phyloP scores from a whole-genome alignment of 371 early-diverging fungal genomes.

The Funneliformis caledonium region DNA sequence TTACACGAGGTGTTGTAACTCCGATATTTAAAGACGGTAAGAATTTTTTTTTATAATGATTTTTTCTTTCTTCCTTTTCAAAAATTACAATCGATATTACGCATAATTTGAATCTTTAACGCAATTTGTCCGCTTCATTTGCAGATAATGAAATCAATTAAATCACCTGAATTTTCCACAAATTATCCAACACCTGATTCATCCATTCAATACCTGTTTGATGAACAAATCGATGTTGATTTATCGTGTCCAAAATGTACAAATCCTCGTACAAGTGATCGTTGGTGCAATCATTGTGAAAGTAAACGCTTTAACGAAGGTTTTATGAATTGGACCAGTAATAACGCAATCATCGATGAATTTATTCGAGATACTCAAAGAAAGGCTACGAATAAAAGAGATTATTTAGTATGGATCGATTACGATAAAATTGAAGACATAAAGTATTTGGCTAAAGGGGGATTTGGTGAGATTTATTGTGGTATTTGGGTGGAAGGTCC shows the following conservation, averaged over 20 bases:
- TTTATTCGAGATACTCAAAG: slow-evolving; percentile 25
- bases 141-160: neutral
- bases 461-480: neutral
- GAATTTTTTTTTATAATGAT: too few species aligned
- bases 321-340: slow-evolving; percentile 28
- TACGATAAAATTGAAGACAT: neutral
- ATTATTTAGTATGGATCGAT: slow-evolving; percentile 25
- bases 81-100: too few species aligned
- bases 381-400: neutral
- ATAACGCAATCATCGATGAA: slow-evolving; percentile 3
- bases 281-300: slow-evolving; percentile 28
- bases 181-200: neutral
- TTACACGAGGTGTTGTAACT: too few species aligned
- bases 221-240: neutral
- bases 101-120: too few species aligned
- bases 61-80: too few species aligned
- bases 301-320: neutral
- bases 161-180: neutral
- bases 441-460: neutral
- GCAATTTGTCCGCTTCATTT: too few species aligned
- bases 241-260: slow-evolving; percentile 15
- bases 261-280: neutral
- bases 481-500: neutral
- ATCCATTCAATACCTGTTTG: neutral
- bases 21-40: too few species aligned